phyloP scores from a whole-genome alignment of 257 asterid species.

The Jacaranda copaia region DNA sequence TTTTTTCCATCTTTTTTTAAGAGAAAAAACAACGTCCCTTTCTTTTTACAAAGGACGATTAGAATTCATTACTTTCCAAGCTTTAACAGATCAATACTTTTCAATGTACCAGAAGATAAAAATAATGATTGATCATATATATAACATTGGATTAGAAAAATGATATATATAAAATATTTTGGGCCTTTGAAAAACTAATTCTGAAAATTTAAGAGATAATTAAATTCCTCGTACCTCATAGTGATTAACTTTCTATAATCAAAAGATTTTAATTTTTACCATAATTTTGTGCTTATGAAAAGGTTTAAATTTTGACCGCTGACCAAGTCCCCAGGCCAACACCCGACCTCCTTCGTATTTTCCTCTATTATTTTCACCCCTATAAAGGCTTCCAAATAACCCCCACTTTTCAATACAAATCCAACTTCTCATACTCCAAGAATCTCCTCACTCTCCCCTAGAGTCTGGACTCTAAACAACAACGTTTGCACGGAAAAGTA shows the following conservation, averaged over 20 bases:
- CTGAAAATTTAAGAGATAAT: neutral
- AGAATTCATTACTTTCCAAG: neutral
- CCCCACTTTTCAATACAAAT: neutral
- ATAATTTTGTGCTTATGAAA: no score
- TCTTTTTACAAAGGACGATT: neutral
- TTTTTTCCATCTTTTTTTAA: neutral
- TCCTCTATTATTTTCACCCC: no score
- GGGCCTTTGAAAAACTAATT: no score
- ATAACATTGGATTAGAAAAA: no score
- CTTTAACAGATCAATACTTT: no score
- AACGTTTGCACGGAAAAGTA: neutral
- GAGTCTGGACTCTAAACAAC: neutral
- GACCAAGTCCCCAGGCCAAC: neutral
- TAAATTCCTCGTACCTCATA: neutral
- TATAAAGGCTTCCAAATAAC: neutral
- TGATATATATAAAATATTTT: no score
- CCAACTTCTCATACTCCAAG: slow-evolving; percentile 12
- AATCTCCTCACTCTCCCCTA: neutral
- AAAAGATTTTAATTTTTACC: neutral
- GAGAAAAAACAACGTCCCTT: neutral
- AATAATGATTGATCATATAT: no score
- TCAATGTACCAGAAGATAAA: neutral
- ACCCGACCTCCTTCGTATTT: neutral
- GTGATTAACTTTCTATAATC: neutral
- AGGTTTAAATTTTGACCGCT: no score